Percentiles rank a stretch among this genome's conserved stretches.
Conservation (phyloP, 208 protist genomes). For the Trypanosoma scelopori region DNA sequence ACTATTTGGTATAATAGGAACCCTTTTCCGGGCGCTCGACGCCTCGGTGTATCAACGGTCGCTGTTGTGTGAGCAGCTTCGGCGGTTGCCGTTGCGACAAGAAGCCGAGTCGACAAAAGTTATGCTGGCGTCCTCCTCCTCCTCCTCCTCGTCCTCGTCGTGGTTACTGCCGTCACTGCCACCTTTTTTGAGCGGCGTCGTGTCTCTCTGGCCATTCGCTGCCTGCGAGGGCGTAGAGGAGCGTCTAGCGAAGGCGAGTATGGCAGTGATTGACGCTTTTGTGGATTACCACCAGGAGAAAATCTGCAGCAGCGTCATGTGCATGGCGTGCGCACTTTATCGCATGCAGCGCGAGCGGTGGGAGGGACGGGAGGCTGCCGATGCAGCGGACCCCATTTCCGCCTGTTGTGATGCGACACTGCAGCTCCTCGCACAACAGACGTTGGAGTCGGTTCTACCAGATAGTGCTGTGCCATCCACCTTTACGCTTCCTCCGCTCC, state of each 20-base stretch:
- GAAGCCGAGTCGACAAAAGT: background rate
- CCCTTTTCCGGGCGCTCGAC: conserved; percentile 4
- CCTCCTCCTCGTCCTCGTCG: background rate
- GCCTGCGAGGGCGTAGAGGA: conserved; percentile 1
- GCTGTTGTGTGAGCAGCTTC: conserved; percentile 15
- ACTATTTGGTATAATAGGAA: conserved; percentile 12
- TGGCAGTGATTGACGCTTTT: conserved; percentile 7
- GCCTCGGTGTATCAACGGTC: conserved; percentile 12
- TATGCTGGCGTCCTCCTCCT: background rate
- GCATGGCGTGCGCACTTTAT: background rate
- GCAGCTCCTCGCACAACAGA: conserved; percentile 6
- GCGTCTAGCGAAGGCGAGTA: background rate
- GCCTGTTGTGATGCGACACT: background rate
- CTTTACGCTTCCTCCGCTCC: background rate
- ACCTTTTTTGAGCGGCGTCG: background rate
- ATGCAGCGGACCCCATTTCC: background rate
- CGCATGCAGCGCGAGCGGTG: background rate
- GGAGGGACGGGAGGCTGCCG: background rate
- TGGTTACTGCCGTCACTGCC: background rate
- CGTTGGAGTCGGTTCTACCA: conserved; percentile 1
- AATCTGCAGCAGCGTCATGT: conserved; percentile 8
- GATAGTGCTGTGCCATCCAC: conserved; percentile 2
- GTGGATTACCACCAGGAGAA: conserved; percentile 5
- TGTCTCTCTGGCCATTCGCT: background rate
- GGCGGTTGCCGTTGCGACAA: background rate